These are phyloP conservation scores for Hamigera avellanea DNA, from an alignment of 495 filamentous ascomycete species.

Conservation along the genomic window DNA sequence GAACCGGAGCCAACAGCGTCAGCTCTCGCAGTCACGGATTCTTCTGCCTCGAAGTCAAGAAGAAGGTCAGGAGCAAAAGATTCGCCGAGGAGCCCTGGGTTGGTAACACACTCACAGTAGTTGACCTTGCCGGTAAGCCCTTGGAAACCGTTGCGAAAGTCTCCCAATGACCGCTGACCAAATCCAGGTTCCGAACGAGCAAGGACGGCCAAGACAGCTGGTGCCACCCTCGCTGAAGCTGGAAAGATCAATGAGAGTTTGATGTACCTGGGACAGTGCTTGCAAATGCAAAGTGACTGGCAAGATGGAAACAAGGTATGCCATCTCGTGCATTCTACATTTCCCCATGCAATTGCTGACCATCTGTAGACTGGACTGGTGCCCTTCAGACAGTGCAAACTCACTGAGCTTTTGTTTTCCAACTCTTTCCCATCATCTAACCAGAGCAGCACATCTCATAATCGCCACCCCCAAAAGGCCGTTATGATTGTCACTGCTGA, in stretches of 20 bases:
- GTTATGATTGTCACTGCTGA: constrained; percentile 97
- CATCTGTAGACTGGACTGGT: constrained; percentile 56
- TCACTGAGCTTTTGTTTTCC: constrained; percentile 92
- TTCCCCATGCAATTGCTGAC: background rate
- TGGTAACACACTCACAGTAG: constrained; percentile 75
- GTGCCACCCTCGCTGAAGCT: constrained; percentile 83
- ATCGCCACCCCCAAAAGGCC: constrained; percentile 65
- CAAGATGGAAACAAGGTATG: constrained; percentile 63
- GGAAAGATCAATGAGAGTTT: constrained; percentile 96
- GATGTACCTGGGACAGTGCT: constrained; percentile 96
- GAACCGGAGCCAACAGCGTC: constrained; percentile 80
- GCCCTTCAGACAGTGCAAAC: constrained; percentile 89
- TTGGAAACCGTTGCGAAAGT: no score
- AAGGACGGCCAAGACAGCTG: constrained; percentile 83
- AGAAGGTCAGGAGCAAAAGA: constrained; percentile 43
- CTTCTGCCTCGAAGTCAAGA: constrained; percentile 92
- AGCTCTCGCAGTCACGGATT: constrained; percentile 92
- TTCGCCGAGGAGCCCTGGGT: constrained; percentile 52
- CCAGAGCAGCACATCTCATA: constrained; percentile 34
- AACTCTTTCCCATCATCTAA: constrained; percentile 75
- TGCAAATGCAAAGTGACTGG: constrained; percentile 86
- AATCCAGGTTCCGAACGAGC: constrained; percentile 73
- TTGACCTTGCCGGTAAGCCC: constrained; percentile 70
- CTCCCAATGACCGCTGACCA: constrained; percentile 7
- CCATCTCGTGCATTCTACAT: background rate